These are phyloP conservation scores for Asterophora parasitica DNA, from an alignment of 768 basidiomycete genomes.

Conservation along the genomic window DNA sequence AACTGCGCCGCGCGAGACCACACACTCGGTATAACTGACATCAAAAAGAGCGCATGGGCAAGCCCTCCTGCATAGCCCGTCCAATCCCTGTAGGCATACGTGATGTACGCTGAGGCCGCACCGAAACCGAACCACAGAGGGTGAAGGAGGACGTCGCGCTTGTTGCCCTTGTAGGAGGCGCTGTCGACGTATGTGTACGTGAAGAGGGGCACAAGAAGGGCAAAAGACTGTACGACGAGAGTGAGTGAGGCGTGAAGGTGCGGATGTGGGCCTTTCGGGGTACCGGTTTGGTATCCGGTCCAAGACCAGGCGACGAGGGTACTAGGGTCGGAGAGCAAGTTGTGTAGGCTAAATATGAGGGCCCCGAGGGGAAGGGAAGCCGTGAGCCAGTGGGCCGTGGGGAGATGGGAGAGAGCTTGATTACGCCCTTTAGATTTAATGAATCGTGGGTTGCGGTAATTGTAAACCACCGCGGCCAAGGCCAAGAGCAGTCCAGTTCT, in stretches of 20 bases:
- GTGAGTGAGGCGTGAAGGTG: slow-evolving; percentile 69
- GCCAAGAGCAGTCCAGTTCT: slow-evolving; percentile 58
- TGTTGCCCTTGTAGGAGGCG: slow-evolving; percentile 4
- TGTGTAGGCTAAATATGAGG: slow-evolving; percentile 68
- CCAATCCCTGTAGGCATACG: slow-evolving; percentile 66
- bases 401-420: not conserved
- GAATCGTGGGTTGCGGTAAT: slow-evolving; percentile 37
- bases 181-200: not conserved
- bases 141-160: slow-evolving; percentile 27
- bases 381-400: slow-evolving; percentile 15
- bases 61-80: slow-evolving; percentile 66
- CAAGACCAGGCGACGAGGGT: slow-evolving; percentile 85
- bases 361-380: slow-evolving; percentile 58
- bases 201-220: slow-evolving; percentile 19
- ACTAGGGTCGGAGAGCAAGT: slow-evolving; percentile 67
- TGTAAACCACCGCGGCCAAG: slow-evolving; percentile 31
- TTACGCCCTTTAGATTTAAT: slow-evolving; percentile 9
- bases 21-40: slow-evolving; percentile 55
- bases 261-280: slow-evolving; percentile 65
- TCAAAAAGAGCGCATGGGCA: slow-evolving; percentile 55
- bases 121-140: slow-evolving; percentile 56
- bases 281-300: slow-evolving; percentile 72
- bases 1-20: slow-evolving; percentile 42
- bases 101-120: slow-evolving; percentile 42
- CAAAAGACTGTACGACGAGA: slow-evolving; percentile 54